Conservation (phyloP, 1,284 basidiomycete genomes). For the Wolfiporia cocos region DNA sequence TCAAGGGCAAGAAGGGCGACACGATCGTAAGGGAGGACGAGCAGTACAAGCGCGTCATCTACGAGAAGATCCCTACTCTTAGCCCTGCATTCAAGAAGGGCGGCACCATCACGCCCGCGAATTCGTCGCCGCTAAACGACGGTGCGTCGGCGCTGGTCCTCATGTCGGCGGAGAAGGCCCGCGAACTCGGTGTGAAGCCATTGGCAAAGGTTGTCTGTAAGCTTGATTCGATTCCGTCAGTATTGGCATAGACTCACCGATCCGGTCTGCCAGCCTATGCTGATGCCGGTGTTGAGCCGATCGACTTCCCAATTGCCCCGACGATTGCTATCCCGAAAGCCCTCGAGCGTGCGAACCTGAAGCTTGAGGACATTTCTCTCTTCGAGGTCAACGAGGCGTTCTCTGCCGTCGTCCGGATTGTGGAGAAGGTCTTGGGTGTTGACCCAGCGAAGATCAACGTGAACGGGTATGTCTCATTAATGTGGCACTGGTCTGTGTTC, state of each 20-base stretch:
- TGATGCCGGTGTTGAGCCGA: constrained; percentile 93
- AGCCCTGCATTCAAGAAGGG: constrained; percentile 88
- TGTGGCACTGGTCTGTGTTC: no score
- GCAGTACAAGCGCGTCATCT: constrained; percentile 94
- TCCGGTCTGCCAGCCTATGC: constrained; percentile 73
- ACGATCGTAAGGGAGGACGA: constrained; percentile 91
- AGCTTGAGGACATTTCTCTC: constrained; percentile 79
- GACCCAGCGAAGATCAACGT: constrained; percentile 90
- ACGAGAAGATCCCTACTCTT: constrained; percentile 86
- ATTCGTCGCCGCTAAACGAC: constrained; percentile 94
- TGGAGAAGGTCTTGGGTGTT: constrained; percentile 84
- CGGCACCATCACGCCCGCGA: constrained; percentile 92
- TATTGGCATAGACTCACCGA: not conserved
- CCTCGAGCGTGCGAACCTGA: constrained; percentile 82
- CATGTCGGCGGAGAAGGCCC: constrained; percentile 87
- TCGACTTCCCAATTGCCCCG: constrained; percentile 96
- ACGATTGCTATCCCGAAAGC: constrained; percentile 89
- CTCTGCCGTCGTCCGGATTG: constrained; percentile 89
- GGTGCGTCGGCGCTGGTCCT: constrained; percentile 96
- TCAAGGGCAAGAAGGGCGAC: constrained; percentile 95
- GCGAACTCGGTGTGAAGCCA: constrained; percentile 85
- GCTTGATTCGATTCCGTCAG: constrained; percentile 29
- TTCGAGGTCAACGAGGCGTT: constrained; percentile 99
- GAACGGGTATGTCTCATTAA: constrained; percentile 60
- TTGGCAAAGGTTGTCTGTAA: constrained; percentile 88